A percentile compares a stretch with the other conserved stretches of the same genome.
Evolutionary conservation across 2,329 filamentous ascomycete species (phyloP).

Genomic region (Talaromyces albobiverticillius): DNA sequence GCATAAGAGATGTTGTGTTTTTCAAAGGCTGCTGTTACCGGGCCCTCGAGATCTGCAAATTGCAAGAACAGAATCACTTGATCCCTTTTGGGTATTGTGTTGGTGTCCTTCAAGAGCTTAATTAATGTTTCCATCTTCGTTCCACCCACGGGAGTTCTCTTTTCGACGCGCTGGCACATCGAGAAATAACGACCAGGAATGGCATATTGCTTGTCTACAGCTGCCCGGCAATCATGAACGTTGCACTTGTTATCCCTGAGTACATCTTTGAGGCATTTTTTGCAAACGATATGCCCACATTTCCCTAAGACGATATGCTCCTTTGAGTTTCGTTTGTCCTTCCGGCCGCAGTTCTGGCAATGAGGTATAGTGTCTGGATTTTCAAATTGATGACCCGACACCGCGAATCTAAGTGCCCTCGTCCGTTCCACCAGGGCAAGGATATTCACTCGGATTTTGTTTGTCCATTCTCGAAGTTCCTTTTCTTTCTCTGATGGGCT

Average conservation of each 20-base stretch:
- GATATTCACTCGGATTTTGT: constrained; percentile 20
- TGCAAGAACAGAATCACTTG: constrained; percentile 58
- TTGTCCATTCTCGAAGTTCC: constrained; percentile 20
- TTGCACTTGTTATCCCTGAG: constrained; percentile 34
- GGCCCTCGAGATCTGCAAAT: constrained; percentile 44
- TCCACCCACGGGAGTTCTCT: constrained; percentile 31
- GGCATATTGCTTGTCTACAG: constrained; percentile 39
- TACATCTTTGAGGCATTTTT: constrained; percentile 31
- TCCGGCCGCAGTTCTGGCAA: constrained; percentile 34
- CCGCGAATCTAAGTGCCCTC: constrained; percentile 25
- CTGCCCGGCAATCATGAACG: constrained; percentile 39
- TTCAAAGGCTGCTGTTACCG: constrained; percentile 29
- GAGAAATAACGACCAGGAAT: constrained; percentile 31
- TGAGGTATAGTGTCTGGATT: constrained; percentile 10
- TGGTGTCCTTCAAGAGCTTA: constrained; percentile 37
- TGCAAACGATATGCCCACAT: constrained; percentile 55
- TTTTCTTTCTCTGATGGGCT: constrained; percentile 17
- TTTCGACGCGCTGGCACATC: constrained; percentile 7
- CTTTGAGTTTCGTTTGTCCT: constrained; percentile 21
- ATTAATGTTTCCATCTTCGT: constrained; percentile 50
- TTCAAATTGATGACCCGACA: constrained; percentile 21
- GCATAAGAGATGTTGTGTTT: constrained; percentile 30
- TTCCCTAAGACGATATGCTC: constrained; percentile 42
- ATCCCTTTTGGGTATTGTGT: constrained; percentile 41
- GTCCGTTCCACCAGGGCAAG: constrained; percentile 22